phyloP scores from a whole-genome alignment of 352 stramenopile species.

The Phytophthora fragariae region DNA sequence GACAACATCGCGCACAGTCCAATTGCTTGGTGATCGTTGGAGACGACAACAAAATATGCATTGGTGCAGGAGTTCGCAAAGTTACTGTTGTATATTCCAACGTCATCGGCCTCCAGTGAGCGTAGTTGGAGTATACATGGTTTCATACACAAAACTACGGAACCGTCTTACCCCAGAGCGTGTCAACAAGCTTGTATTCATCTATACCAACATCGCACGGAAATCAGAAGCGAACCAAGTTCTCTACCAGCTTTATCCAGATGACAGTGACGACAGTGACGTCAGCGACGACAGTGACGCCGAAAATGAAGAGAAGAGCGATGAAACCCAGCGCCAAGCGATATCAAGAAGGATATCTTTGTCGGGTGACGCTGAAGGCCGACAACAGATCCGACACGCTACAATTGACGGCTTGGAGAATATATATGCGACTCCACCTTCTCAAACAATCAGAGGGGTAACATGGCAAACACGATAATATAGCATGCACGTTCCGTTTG shows the following conservation, averaged over 20 bases:
- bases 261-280: slow-evolving; percentile 5
- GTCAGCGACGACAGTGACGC: slow-evolving; percentile 3
- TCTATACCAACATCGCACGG: slow-evolving; percentile 26
- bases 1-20: background rate
- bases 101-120: slow-evolving; percentile 30
- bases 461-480: too few relatives aligned
- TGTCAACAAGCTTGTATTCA: slow-evolving; percentile 29
- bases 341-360: too few relatives aligned
- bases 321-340: too few relatives aligned
- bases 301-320: background rate
- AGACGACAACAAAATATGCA: background rate
- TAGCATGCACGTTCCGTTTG: too few relatives aligned
- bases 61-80: slow-evolving; percentile 19
- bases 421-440: too few relatives aligned
- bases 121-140: slow-evolving; percentile 29
- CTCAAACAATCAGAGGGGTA: too few relatives aligned
- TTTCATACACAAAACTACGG: slow-evolving; percentile 19
- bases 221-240: slow-evolving; percentile 9
- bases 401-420: too few relatives aligned
- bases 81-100: slow-evolving; percentile 21
- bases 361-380: too few relatives aligned
- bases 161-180: slow-evolving; percentile 25
- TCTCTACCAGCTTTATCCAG: slow-evolving; percentile 29
- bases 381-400: too few relatives aligned
- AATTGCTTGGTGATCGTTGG: slow-evolving; percentile 14